Evolutionary conservation across 805 yeast genomes (phyloP), one percentile per base, ranked within the genome.

Genomic region (Kluyveromyces aestuarii): DNA sequence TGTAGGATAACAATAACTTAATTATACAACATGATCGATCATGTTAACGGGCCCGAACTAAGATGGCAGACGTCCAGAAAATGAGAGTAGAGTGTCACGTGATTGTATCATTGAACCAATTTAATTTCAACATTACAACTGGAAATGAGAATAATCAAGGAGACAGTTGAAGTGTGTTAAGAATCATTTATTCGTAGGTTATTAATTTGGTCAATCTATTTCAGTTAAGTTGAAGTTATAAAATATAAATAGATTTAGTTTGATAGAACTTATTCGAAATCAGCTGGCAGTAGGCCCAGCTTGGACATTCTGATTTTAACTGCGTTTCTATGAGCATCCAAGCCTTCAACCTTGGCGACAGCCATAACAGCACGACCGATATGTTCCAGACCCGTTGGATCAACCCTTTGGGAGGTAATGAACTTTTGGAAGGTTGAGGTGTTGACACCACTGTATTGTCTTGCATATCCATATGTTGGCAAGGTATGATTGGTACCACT

Each of bases 391-490:
- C 99, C 99, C 65, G 82, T 77, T 48, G 84, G 80, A 1, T 89
- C 83, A 36, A 93, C 87, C 61, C 84, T 87, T 72, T 93, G 99
- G 27, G 96, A 78, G 10, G 99, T 93, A 61, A 93, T 84, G 71
- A 86, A 89, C 70, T 93, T 93, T 69, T 87, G 95, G 81, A 87
- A 93, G 0, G 97, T 89, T 45, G 89, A 82, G 21, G 98, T 93
- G 72, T 93, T 93, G 48, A 90, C 97, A 52, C 99, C 99, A 55
- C 95, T 83, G 72, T 93, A 93, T 78, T 88, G 95, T 72, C 89
- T 84, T 41, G 99, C 98, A 63, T 91, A 93, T 45, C 99, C 99
- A 63, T 93, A 93, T 0, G 99, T 93, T 50, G 99, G 99, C 59
- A 93, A 76, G 0, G 99, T 93, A 72, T 93, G 99, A 75, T 93